phyloP scores from a whole-genome alignment of 306 rosid species.

The Macrotyloma uniflorum region DNA sequence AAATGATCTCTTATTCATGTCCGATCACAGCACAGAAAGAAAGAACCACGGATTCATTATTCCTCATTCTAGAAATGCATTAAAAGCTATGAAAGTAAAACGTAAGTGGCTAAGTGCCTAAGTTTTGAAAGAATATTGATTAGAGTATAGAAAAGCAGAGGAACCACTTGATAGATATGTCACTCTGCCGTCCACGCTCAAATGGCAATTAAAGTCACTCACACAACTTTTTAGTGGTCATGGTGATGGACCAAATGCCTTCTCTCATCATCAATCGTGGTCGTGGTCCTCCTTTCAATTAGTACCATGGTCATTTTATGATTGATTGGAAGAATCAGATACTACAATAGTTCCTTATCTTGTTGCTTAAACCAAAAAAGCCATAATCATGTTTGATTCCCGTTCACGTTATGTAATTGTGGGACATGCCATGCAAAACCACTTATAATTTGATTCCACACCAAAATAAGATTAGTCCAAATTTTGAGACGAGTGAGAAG shows the following conservation, averaged over 20 bases:
- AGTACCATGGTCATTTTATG: background rate
- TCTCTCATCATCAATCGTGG: constrained; percentile 35
- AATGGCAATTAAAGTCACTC: background rate
- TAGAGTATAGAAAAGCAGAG: background rate
- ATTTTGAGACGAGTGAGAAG: background rate
- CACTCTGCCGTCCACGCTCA: constrained; percentile 11
- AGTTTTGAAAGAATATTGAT: background rate
- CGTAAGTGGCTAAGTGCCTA: too few relatives aligned
- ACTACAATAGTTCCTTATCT: background rate
- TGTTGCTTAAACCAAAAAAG: constrained; percentile 12
- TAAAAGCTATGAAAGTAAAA: too few relatives aligned
- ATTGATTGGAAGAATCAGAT: constrained; percentile 30
- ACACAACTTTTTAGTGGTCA: background rate
- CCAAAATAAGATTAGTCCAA: background rate
- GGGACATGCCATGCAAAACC: constrained; percentile 32
- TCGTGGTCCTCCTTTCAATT: background rate
- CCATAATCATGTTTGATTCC: constrained; percentile 27
- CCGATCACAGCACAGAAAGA: too few relatives aligned
- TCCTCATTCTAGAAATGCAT: too few relatives aligned
- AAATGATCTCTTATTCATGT: too few relatives aligned
- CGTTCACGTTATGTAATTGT: constrained; percentile 8
- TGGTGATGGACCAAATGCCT: background rate
- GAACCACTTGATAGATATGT: background rate
- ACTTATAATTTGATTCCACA: background rate
- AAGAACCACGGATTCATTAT: too few relatives aligned